Percentiles rank a stretch among this genome's conserved stretches.
These are phyloP conservation scores for Leucaena leucocephala DNA, from an alignment of 306 rosid genomes.

Conservation along the genomic window DNA sequence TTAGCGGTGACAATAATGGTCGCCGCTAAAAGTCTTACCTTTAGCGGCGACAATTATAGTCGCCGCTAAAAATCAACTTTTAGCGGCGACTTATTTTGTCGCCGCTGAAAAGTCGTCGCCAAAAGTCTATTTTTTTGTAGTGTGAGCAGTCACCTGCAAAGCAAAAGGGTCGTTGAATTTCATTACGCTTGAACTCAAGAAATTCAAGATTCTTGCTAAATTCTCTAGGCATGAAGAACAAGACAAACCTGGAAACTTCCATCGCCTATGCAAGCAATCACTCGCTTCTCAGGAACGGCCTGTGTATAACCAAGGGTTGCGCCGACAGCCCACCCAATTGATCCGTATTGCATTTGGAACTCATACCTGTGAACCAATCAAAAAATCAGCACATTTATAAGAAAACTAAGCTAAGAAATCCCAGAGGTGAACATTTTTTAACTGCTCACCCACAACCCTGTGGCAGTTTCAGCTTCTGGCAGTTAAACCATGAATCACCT, in stretches of 20 bases:
- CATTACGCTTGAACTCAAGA: not conserved
- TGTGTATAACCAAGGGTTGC: constrained; percentile 1
- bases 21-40: too few relatives aligned
- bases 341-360: constrained; percentile 40
- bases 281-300: not conserved
- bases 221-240: not conserved
- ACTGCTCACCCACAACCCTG: constrained; percentile 62
- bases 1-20: too few relatives aligned
- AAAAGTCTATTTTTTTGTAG: too few relatives aligned
- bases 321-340: not conserved
- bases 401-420: not conserved
- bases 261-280: constrained; percentile 55
- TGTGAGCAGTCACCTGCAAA: constrained; percentile 62
- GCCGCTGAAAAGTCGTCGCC: too few relatives aligned
- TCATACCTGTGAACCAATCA: constrained; percentile 52
- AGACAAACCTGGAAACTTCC: constrained; percentile 68
- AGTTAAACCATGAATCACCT: constrained; percentile 77
- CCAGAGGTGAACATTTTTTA: not conserved
- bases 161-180: not conserved
- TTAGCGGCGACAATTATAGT: too few relatives aligned
- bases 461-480: constrained; percentile 68
- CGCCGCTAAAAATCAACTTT: too few relatives aligned
- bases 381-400: not conserved
- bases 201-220: not conserved
- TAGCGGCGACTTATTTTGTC: too few relatives aligned